Evolutionary conservation across 2,329 filamentous ascomycete genomes (phyloP), one percentile per base, ranked within the genome.

Genomic region (Emericellopsis atlantica): DNA sequence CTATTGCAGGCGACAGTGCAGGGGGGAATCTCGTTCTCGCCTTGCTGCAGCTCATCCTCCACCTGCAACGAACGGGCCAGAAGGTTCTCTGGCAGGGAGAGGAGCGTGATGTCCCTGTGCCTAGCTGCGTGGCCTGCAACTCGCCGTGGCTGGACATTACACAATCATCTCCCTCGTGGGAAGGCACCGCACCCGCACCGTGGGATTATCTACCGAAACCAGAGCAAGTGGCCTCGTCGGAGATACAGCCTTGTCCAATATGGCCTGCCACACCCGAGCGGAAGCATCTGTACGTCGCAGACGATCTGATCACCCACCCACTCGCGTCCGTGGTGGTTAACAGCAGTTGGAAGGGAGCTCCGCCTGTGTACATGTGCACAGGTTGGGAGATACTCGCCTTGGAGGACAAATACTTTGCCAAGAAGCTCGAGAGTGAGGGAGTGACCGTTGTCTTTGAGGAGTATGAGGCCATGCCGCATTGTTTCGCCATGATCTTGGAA

Each of bases 391-490:
- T 81, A 49, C 65, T 90, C 9, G 65, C 72, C 1, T 82, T 86
- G 55, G 83, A 88, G 56, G 70, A 69, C 44, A 69, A 68, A 46
- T 74, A 75, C 40, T 53, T 85, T 2, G 81, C 79, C 0, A 58
- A 62, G 33, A 67, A 69, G 32, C 64, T 84, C 10, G 64, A 65
- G 14, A 47, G 51, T 7, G 73, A 82, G 36, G 76, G 74, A 5
- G 79, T 81, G 0, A 53, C 51, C 0, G 73, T 89, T 0, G 66
- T 75, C 4, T 82, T 79, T 51, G 76, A 84, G 54, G 75, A 86
- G 59, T 92, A 79, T 54, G 79, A 88, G 55, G 81, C 76, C 4
- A 90, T 90, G 84, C 83, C 85, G 41, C 84, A 89, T 59, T 77
- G 75, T 49, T 90, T 86, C 53, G 74, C 71, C 1, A 51, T 77